Base-by-base conservation (phyloP, 352 stramenopile genomes). In the Globisporangium irregulare region DNA sequence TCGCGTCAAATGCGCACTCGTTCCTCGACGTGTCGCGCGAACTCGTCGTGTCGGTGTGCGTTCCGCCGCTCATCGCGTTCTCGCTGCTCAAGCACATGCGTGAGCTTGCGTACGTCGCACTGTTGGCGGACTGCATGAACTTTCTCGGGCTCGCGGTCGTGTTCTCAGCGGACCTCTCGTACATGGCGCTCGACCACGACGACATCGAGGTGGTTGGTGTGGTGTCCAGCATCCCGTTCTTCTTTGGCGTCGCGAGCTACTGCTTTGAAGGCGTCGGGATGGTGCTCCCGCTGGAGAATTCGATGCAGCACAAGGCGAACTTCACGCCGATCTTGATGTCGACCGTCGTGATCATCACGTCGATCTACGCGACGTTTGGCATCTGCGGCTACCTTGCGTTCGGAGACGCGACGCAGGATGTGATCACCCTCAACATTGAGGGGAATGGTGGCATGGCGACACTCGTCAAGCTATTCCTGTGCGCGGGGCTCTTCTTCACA, bases 251-350 rank as follows among this genome's bases (percentile, higher is more conserved):
- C 50, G 86, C 90, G 15, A 91, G 92, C 60, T 98, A 97, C 74
- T 97, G 84, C 50, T 97, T 97, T 66, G 90, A 97, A 76, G 91
- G 92, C 3, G 88, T 97, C 10, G 91, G 89, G 12, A 86, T 98
- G 72, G 89, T 97, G 58, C 70, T 98, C 9, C 85, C 82, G 36
- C 72, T 98, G n/a, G 87, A 97, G 69, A 89, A 90, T 48, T 92
- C 84, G n/a, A 94, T 92, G 76, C 73, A 80, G 36, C 79, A 96
- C 70, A 85, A 87, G 68, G 34, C 74, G 6, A 76, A 87, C 50
- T 98, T 98, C 67, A 80, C 76, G 55, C 69, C 66, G 8, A 79
- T 97, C 27, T 70, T 98, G 18, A 73, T 83, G 25, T 71, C 71
- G 12, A 90, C 84, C 0, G 82, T 98, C 34, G 75, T 84, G 54